A percentile compares a stretch with the other conserved stretches of the same genome.
phyloP scores from a whole-genome alignment of 2,329 filamentous ascomycete species.

The Exophiala viscosa region DNA sequence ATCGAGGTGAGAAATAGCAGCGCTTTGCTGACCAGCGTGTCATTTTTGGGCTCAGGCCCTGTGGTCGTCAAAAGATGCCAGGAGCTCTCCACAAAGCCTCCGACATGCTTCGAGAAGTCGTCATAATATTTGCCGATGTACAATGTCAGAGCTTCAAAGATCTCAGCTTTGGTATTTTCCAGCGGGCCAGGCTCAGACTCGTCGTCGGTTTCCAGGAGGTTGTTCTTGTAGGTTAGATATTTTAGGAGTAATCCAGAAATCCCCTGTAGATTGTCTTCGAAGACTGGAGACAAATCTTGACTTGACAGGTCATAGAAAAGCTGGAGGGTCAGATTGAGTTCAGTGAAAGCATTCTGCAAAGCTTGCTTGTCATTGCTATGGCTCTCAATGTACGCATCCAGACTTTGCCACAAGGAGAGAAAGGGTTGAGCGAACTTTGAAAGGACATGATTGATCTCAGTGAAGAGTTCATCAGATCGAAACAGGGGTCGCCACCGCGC shows the following conservation, averaged over 20 bases:
- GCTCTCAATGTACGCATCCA: slow-evolving; percentile 60
- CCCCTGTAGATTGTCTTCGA: slow-evolving; percentile 78
- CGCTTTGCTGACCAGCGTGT: slow-evolving; percentile 89
- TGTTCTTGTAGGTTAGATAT: slow-evolving; percentile 85
- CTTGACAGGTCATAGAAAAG: slow-evolving; percentile 96
- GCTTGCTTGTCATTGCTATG: slow-evolving; percentile 71
- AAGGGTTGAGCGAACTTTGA: slow-evolving; percentile 79
- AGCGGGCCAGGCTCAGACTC: slow-evolving; percentile 82
- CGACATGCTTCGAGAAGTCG: slow-evolving; percentile 75
- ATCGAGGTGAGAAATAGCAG: slow-evolving; percentile 92
- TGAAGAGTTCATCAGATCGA: slow-evolving; percentile 85
- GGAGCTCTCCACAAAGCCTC: slow-evolving; percentile 80
- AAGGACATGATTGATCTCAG: slow-evolving; percentile 94
- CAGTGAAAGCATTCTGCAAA: slow-evolving; percentile 75
- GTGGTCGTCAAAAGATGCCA: slow-evolving; percentile 88
- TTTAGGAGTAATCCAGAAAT: slow-evolving; percentile 83
- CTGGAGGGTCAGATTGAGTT: slow-evolving; percentile 83
- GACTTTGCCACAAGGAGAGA: slow-evolving; percentile 60
- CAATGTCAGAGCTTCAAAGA: slow-evolving; percentile 84
- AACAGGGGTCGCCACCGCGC: slow-evolving; percentile 92
- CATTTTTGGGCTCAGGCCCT: slow-evolving; percentile 85
- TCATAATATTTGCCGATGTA: slow-evolving; percentile 96
- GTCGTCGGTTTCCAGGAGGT: slow-evolving; percentile 76
- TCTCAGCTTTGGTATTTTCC: slow-evolving; percentile 86
- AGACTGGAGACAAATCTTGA: slow-evolving; percentile 90